Conservation (phyloP, 768 basidiomycete genomes). For the Solioccasus polychromus region DNA sequence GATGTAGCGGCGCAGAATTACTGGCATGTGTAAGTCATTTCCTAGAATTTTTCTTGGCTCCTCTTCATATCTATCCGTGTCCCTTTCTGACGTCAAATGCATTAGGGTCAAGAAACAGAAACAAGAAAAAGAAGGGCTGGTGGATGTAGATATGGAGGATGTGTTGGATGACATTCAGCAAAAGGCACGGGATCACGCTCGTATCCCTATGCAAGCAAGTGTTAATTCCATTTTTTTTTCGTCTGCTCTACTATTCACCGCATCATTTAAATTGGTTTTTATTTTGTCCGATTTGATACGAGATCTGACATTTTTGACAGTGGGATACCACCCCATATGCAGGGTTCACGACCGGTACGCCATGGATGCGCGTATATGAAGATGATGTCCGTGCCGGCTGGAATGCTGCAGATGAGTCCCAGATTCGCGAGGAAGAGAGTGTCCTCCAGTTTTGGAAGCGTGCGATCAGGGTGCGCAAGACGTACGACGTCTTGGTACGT, state of each 20-base stretch:
- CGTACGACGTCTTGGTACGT: constrained; percentile 51
- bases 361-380: constrained; percentile 77
- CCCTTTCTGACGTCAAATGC: background rate
- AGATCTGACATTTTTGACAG: constrained; percentile 30
- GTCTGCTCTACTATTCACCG: background rate
- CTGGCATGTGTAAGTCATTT: constrained; percentile 45
- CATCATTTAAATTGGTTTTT: too few relatives aligned
- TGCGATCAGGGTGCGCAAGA: constrained; percentile 51
- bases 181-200: constrained; percentile 70
- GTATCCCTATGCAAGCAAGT: constrained; percentile 65
- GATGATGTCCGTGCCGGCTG: constrained; percentile 50
- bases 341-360: constrained; percentile 62
- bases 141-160: constrained; percentile 59
- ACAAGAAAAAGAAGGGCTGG: constrained; percentile 26
- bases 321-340: constrained; percentile 55
- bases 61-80: background rate
- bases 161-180: constrained; percentile 52
- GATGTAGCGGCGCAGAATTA: constrained; percentile 63
- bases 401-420: constrained; percentile 41
- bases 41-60: background rate
- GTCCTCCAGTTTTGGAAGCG: constrained; percentile 61
- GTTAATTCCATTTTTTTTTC: background rate
- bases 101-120: constrained; percentile 43
- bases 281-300: background rate
- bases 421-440: constrained; percentile 40